Evolutionary conservation across 306 rosid species (phyloP), one percentile per base, ranked within the genome.

Genomic region (Psophocarpus tetragonolobus): DNA sequence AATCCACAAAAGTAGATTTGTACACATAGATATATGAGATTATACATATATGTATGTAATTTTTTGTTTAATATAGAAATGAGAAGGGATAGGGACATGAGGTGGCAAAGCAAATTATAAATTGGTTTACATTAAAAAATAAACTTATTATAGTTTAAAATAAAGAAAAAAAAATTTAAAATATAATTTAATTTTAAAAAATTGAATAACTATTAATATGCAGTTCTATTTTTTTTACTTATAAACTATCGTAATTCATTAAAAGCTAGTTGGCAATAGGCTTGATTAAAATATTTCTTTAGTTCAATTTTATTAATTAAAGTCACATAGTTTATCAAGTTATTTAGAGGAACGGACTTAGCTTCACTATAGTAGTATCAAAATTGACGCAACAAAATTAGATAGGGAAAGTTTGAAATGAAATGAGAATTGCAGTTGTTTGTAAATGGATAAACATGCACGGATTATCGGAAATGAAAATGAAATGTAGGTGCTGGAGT

Each of bases 391-490:
- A 60, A 27, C 23, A 13, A 11, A 5, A 5, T 14, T 30, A 30
- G 18, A 30, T 29, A 2, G n/a, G 14, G 47, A 0, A 18, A 70
- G 76, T 21, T 50, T 53, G 9, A 21, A 53, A 35, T 68, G 39
- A 12, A 56, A 3, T 29, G 57, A 64, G 2, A 51, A 18, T 11
- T 51, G 26, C 23, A 32, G 8, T 30, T 57, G 7, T 15, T 41
- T 29, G 14, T 5, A 4, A 3, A 1, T 73, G 41, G 44, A 29
- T 21, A 21, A 66, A 83, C 61, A 30, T 83, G 73, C 12, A 80
- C 3, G 24, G 12, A 66, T 44, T n/a, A 60, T 23, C 69, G 58
- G 41, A 73, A 56, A 73, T 42, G 35, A 41, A 67, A 67, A 24
- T 41, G 36, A 67, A 67, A 5, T n/a, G 35, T 63, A 45, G 45